Base-by-base conservation (phyloP, 2,329 filamentous ascomycete genomes). In the Penicillium psychrosexuale region DNA sequence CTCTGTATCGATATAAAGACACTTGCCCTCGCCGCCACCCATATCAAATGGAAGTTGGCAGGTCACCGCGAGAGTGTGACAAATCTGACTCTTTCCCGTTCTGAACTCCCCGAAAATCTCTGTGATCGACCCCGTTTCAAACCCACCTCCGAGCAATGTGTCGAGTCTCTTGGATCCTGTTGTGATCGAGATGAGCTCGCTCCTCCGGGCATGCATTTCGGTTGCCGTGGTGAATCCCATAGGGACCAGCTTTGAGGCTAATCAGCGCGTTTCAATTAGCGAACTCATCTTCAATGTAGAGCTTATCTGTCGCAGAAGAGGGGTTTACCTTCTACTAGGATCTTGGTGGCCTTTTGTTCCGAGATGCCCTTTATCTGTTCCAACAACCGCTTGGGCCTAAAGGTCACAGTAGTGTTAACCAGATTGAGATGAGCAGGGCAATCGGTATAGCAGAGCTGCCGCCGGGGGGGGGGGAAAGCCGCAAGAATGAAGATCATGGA, bases 201-300 rank as follows among this genome's bases (percentile, higher is more conserved):
- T 97, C 73, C 95, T 86, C 61, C 94, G 88, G 66, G 93, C 90
- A 71, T 99, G 95, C 92, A 99, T 99, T 76, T 99, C 95, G 0
- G 94, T 99, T 3, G 94, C 94, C 0, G 94, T 99, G 1, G 95
- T 99, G 72, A 99, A 99, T 39, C 94, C 94, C 92, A 99, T 96
- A 0, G 94, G 94, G 0, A 99, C 94, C 48, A 97, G 83, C 74
- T 97, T 99, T 1, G 91, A 92, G 28, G 93, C 93, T 95, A 64
- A 51, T 27, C 27, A 45, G 38, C 5, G 37, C 48, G 2, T 56
- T 51, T 62, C 42, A 64, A 55, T 57, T 37, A 59, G 47, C 22
- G 3, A 42, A 3, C 0, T 12, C 8, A 31, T 24, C 5, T n/a
- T 0, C 44, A 28, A 22, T 6, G 2, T 8, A 45, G 3, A 24